Evolutionary conservation across 1,284 basidiomycete genomes (phyloP).

Genomic region (Gomphus sp.): DNA sequence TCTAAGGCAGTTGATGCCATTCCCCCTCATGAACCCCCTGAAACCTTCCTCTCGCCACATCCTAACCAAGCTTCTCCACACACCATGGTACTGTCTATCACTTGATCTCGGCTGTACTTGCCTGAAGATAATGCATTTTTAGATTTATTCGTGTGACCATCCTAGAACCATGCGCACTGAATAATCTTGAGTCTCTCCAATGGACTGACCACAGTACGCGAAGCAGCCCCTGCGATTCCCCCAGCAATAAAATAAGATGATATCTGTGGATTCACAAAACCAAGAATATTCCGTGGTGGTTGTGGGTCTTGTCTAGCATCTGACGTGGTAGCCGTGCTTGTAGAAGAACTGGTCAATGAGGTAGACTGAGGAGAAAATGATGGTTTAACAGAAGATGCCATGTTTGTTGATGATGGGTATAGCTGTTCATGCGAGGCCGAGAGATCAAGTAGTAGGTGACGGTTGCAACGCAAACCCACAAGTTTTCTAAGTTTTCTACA

Average conservation of each 20-base stretch:
- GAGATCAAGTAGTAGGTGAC: background rate
- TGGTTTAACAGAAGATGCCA: slow-evolving; percentile 3
- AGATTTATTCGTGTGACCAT: slow-evolving; percentile 5
- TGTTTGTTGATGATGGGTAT: slow-evolving; percentile 4
- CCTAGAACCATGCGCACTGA: slow-evolving; percentile 47
- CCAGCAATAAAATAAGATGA: slow-evolving; percentile 67
- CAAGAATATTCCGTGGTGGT: background rate
- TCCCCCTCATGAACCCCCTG: slow-evolving; percentile 84
- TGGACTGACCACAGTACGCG: slow-evolving; percentile 86
- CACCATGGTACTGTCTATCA: slow-evolving; percentile 67
- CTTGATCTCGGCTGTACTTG: slow-evolving; percentile 68
- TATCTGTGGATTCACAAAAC: slow-evolving; percentile 35
- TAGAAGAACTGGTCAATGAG: background rate
- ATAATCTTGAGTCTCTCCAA: slow-evolving; percentile 93
- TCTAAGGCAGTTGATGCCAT: slow-evolving; percentile 88
- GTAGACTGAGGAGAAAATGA: background rate
- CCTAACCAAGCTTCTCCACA: slow-evolving; percentile 71
- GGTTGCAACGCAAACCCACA: background rate
- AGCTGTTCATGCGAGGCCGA: slow-evolving; percentile 1
- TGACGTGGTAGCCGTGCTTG: background rate
- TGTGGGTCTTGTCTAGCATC: background rate
- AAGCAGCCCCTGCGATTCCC: slow-evolving; percentile 74
- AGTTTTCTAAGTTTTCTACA: background rate
- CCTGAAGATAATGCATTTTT: slow-evolving; percentile 30
- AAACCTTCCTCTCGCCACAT: slow-evolving; percentile 95